phyloP scores from a whole-genome alignment of 129 eudicot genomes.

The Deinandra increscens region DNA sequence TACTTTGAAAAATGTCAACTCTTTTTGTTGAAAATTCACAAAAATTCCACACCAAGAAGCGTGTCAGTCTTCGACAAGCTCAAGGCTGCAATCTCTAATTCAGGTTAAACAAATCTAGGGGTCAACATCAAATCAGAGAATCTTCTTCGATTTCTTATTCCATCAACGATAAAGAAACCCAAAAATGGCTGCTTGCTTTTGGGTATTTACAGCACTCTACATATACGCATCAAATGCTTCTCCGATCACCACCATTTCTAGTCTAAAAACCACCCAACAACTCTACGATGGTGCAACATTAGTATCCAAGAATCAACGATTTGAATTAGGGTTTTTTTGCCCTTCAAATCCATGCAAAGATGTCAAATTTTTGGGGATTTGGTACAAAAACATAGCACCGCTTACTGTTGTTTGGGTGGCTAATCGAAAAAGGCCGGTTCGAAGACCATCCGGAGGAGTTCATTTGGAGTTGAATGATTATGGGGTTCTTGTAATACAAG shows the following conservation, averaged over 20 bases:
- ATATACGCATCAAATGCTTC: slow-evolving; percentile 31
- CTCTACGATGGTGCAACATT: slow-evolving; percentile 44
- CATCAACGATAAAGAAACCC: slow-evolving; percentile 11
- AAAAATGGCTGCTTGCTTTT: slow-evolving; percentile 26
- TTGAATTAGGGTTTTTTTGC: slow-evolving; percentile 50
- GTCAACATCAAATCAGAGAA: slow-evolving; percentile 29
- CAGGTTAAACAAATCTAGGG: slow-evolving; percentile 21
- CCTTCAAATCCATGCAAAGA: slow-evolving; percentile 36
- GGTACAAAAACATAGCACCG: slow-evolving; percentile 41
- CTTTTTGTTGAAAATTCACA: neutral
- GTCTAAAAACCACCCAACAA: slow-evolving; percentile 19
- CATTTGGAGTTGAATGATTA: slow-evolving; percentile 19
- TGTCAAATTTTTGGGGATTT: slow-evolving; percentile 40
- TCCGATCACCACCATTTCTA: slow-evolving; percentile 22
- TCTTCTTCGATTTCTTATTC: slow-evolving; percentile 29
- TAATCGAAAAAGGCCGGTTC: slow-evolving; percentile 35
- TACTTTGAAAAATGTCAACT: slow-evolving; percentile 17
- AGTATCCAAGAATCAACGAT: slow-evolving; percentile 39
- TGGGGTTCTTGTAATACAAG: slow-evolving; percentile 29
- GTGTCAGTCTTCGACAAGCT: slow-evolving; percentile 6
- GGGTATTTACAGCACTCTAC: slow-evolving; percentile 26
- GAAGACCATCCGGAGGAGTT: slow-evolving; percentile 16
- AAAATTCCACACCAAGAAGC: slow-evolving; percentile 23
- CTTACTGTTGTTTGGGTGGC: slow-evolving; percentile 54
- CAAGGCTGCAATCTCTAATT: slow-evolving; percentile 16